Base-by-base conservation (phyloP, 1,284 basidiomycete genomes). In the Heterobasidion irregulare region DNA sequence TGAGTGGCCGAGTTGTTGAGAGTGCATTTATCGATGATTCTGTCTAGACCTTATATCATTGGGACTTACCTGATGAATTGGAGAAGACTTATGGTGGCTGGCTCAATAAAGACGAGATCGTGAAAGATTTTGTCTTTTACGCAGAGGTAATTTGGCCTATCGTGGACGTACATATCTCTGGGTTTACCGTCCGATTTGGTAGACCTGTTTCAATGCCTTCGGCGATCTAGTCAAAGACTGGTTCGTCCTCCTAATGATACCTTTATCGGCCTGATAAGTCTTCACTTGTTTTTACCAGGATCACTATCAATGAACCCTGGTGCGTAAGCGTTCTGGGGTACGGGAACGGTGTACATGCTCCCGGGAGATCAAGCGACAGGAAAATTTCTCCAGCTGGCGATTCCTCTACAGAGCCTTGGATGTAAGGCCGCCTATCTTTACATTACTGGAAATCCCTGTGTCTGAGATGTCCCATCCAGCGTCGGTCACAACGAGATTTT, bases 181-280 rank as follows among this genome's bases (percentile, higher is more conserved):
- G 2, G 26, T 38, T 10, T 6, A 38, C 33, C 10, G 7, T 2
- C n/a, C 57, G 46, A 26, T 15, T 34, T 41, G 45, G 48, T 54
- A 82, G 75, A 68, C 84, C 32, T 86, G 85, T 67, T 92, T 89
- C 64, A 74, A 84, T 54, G 74, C 79, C 13, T 89, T 84, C 61
- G 88, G 88, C 6, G 85, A 87, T 66, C 73, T 84, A 33, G 87
- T 90, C 57, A 85, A 86, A 67, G 74, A 86, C 67, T 90, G 88
- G 87, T 82, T 58, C 45, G 70, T 62, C 38, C 13, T 33, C 34
- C 46, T 26, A 26, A 4, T 26, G 26, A 26, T 26, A 34, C 19
- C 10, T 38, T 47, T 13, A 18, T 10, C 18, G 16, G 12, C 16
- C 15, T 10, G 19, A 8, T n/a, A 16, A 35, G 44, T 44, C 7